Conservation (phyloP, 2,329 filamentous ascomycete species). For the Cercospora berteroae region DNA sequence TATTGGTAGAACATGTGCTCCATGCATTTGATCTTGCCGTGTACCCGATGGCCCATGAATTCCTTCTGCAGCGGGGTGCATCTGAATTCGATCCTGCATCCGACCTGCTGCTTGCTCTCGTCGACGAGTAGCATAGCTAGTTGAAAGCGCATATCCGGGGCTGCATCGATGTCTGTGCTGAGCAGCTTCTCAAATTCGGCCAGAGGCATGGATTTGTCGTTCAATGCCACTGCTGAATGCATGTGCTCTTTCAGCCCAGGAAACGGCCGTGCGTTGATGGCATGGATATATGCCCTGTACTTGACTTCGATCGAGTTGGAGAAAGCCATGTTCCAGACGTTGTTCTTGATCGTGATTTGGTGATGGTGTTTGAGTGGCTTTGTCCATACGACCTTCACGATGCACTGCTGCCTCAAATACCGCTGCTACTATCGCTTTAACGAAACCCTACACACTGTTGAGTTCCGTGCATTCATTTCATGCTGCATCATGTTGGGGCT, state of each 20-base stretch:
- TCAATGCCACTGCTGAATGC: not conserved
- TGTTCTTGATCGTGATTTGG: not conserved
- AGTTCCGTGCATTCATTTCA: not conserved
- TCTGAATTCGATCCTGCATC: not conserved
- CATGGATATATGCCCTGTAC: not conserved
- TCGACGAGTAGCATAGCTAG: not conserved
- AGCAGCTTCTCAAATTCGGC: not conserved
- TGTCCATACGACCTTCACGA: not conserved
- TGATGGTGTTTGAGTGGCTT: not conserved
- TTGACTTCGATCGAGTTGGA: not conserved
- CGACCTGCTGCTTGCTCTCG: not conserved
- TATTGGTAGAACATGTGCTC: not conserved
- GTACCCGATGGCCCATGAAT: not conserved
- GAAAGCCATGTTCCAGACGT: not conserved
- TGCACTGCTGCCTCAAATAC: not conserved
- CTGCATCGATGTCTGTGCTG: not conserved
- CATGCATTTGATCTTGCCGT: not conserved
- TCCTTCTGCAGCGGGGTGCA: not conserved
- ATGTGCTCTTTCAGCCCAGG: not conserved
- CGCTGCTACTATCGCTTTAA: not conserved
- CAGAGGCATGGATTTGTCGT: not conserved
- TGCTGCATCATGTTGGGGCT: not conserved
- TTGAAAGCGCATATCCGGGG: not conserved
- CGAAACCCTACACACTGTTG: not conserved
- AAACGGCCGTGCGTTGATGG: not conserved